These are phyloP conservation scores for Rosa multiflora DNA, from an alignment of 306 rosid genomes.

Conservation along the genomic window DNA sequence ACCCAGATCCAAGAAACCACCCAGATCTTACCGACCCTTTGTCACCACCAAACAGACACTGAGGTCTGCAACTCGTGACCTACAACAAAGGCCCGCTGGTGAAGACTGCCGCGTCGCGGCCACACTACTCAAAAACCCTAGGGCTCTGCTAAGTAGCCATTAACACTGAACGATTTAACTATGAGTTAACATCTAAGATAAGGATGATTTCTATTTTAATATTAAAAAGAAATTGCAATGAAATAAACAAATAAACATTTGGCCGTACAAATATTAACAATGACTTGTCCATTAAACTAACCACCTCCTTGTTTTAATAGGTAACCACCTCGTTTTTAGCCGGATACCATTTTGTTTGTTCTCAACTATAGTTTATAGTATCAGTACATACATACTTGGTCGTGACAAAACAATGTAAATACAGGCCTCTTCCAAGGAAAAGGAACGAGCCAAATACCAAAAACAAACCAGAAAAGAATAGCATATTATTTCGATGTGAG, in stretches of 20 bases:
- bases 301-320: not conserved
- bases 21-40: no score
- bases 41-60: no score
- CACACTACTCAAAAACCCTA: no score
- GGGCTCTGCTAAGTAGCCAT: no score
- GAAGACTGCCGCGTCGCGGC: no score
- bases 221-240: not conserved
- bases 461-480: not conserved
- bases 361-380: not conserved
- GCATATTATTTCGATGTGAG: not conserved
- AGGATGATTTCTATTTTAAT: not conserved
- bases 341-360: constrained; percentile 9
- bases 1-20: no score
- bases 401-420: not conserved
- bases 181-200: not conserved
- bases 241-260: not conserved
- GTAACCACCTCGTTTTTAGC: not conserved
- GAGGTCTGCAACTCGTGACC: no score
- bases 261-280: not conserved
- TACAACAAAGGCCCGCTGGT: no score
- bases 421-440: not conserved
- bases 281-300: not conserved
- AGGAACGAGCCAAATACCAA: not conserved
- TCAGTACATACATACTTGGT: not conserved
- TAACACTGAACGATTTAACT: not conserved